phyloP scores from a whole-genome alignment of 1,284 basidiomycete species.

The Volvariella volvacea region DNA sequence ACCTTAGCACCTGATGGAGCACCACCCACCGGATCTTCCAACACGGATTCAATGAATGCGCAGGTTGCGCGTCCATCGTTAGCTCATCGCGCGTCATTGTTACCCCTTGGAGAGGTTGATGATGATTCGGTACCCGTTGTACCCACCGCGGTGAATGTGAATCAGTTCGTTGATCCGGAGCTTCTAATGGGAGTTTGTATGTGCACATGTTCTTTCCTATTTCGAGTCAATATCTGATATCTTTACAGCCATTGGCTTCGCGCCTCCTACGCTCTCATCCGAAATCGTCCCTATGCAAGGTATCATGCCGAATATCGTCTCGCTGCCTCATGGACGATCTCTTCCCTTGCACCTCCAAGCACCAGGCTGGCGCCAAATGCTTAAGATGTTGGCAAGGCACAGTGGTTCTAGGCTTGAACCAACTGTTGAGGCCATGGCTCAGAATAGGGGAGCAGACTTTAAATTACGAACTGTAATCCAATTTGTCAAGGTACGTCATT shows the following conservation, averaged over 20 bases:
- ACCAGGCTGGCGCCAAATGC: constrained; percentile 61
- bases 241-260: constrained; percentile 54
- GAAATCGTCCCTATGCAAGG: constrained; percentile 38
- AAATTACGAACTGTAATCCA: constrained; percentile 67
- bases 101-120: not conserved
- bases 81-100: no score
- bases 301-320: constrained; percentile 62
- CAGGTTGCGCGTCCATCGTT: no score
- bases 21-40: no score
- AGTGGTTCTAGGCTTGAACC: constrained; percentile 65
- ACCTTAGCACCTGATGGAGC: not conserved
- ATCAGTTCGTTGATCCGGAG: constrained; percentile 55
- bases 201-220: constrained; percentile 23
- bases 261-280: constrained; percentile 46
- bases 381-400: constrained; percentile 66
- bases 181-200: constrained; percentile 58
- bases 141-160: constrained; percentile 24
- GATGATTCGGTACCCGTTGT: constrained; percentile 1
- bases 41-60: no score
- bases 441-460: constrained; percentile 43
- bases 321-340: constrained; percentile 59
- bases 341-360: constrained; percentile 67
- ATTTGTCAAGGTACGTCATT: constrained; percentile 53
- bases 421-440: constrained; percentile 56
- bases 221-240: constrained; percentile 4